Evolutionary conservation across 768 basidiomycete species (phyloP).

Genomic region (Asterophora lycoperdoides): DNA sequence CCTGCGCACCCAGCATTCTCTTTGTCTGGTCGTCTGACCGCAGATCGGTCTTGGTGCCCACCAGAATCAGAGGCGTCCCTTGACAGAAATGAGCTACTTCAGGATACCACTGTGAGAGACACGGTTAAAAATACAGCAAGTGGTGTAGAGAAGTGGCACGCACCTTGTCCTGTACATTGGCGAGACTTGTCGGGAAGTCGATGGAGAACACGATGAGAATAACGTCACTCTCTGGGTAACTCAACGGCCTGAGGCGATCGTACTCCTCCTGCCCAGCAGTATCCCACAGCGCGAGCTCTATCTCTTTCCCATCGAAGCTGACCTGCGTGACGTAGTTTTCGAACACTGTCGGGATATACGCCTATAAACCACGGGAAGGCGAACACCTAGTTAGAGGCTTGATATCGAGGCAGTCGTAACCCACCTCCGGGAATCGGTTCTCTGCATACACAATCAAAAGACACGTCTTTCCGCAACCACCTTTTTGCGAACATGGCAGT

Average conservation of each 20-base stretch:
- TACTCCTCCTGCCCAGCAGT: conserved; percentile 98
- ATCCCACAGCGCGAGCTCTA: conserved; percentile 98
- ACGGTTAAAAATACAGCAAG: conserved; percentile 3
- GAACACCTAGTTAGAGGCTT: conserved; percentile 15
- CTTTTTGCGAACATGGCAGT: conserved; percentile 32
- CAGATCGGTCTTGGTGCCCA: conserved; percentile 92
- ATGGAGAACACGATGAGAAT: conserved; percentile 93
- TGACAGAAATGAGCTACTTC: conserved; percentile 93
- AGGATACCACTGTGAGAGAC: conserved; percentile 71
- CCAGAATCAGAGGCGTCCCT: conserved; percentile 83
- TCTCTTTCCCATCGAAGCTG: conserved; percentile 78
- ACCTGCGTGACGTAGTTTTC: conserved; percentile 92
- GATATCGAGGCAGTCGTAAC: conserved; percentile 11
- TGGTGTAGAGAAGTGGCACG: conserved; percentile 14
- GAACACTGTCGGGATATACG: conserved; percentile 91
- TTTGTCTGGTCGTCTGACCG: conserved; percentile 82
- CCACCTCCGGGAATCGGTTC: conserved; percentile 93
- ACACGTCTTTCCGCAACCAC: conserved; percentile 92
- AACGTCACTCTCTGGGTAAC: conserved; percentile 85
- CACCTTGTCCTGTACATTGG: conserved; percentile 88
- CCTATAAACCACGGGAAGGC: conserved; percentile 39
- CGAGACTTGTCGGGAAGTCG: conserved; percentile 88
- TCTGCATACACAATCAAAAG: conserved; percentile 95
- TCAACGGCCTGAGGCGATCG: conserved; percentile 80
- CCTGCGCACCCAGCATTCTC: conserved; percentile 87